Conservation (phyloP, 1,284 basidiomycete species). For the Anthracocystis walkeri region DNA sequence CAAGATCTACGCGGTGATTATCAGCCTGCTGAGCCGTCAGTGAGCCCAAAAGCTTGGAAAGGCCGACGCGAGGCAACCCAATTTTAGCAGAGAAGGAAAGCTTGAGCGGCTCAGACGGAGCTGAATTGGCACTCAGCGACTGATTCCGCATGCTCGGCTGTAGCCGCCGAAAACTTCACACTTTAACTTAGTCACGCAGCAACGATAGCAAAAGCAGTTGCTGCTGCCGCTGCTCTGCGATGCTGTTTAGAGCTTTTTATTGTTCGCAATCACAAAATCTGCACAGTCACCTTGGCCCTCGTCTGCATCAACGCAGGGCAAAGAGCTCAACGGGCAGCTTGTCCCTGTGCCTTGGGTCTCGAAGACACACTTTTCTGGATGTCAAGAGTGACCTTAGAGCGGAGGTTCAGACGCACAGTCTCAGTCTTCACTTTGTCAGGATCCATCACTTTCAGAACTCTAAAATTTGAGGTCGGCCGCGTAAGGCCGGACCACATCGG, state of each 20-base stretch:
- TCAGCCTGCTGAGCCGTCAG: not conserved
- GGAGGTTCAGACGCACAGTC: too few relatives aligned
- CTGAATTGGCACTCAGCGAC: not conserved
- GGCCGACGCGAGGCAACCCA: not conserved
- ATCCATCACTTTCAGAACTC: too few relatives aligned
- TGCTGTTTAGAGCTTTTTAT: not conserved
- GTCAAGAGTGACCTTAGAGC: too few relatives aligned
- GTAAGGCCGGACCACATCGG: too few relatives aligned
- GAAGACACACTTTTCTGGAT: not conserved
- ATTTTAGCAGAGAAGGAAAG: not conserved
- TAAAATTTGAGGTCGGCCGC: too few relatives aligned
- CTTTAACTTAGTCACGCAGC: too few relatives aligned
- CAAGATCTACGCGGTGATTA: not conserved
- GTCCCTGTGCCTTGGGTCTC: not conserved
- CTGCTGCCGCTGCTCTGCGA: not conserved
- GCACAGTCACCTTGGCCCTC: not conserved
- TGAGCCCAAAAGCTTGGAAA: too few relatives aligned
- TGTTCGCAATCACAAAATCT: not conserved
- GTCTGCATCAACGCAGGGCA: not conserved
- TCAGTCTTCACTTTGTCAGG: too few relatives aligned
- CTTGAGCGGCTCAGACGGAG: not conserved
- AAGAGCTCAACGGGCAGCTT: not conserved
- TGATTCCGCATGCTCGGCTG: not conserved
- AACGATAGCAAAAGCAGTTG: not conserved
- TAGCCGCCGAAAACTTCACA: slow-evolving; percentile 1